Evolutionary conservation across 331 rosid species (phyloP).

Genomic region (Spiraea crenata): DNA sequence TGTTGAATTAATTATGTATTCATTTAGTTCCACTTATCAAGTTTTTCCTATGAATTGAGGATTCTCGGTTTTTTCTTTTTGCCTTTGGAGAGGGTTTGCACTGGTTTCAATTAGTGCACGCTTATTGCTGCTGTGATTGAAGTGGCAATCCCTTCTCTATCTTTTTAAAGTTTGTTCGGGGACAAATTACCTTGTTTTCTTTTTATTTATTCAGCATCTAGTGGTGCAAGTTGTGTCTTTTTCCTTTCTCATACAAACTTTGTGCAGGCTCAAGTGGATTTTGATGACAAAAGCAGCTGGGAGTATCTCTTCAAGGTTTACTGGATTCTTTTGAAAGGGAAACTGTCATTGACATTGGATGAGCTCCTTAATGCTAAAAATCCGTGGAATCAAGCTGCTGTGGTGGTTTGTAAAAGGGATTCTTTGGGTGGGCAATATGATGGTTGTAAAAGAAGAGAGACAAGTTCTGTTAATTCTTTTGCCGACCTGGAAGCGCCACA

Average conservation of each 20-base stretch:
- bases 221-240: conserved; percentile 12
- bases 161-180: conserved; percentile 8
- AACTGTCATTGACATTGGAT: conserved; percentile 70
- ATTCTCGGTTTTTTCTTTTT: conserved; percentile 1
- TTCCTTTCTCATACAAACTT: conserved; percentile 20
- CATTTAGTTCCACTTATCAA: neutral
- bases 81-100: conserved; percentile 1
- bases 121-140: neutral
- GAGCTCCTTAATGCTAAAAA: conserved; percentile 72
- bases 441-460: conserved; percentile 45
- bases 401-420: conserved; percentile 40
- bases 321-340: conserved; percentile 73
- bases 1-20: neutral
- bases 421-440: conserved; percentile 33
- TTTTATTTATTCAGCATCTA: conserved; percentile 4
- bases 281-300: conserved; percentile 95
- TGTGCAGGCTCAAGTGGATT: conserved; percentile 88
- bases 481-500: conserved; percentile 48
- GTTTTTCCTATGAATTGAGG: neutral
- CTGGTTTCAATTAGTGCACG: neutral
- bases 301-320: conserved; percentile 99
- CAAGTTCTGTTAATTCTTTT: conserved; percentile 50
- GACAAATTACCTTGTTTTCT: neutral
- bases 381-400: conserved; percentile 51
- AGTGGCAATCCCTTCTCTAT: neutral